Conservation (phyloP, 257 asterid species). For the Thymus quinquecostatus region DNA sequence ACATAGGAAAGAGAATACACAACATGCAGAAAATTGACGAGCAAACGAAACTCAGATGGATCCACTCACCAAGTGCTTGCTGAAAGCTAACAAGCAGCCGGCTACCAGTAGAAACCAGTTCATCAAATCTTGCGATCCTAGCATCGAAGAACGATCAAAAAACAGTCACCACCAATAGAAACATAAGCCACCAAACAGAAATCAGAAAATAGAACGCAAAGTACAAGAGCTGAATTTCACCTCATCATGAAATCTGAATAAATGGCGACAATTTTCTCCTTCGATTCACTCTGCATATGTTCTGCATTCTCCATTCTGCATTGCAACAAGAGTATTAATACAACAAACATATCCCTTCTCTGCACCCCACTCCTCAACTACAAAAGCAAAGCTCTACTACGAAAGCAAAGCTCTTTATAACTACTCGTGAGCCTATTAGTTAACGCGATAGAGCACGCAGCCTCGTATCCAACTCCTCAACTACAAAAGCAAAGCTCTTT, state of each 20-base stretch:
- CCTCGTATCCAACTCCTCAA: background rate
- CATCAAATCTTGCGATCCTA: slow-evolving; percentile 70
- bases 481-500: background rate
- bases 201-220: background rate
- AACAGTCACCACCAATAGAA: background rate
- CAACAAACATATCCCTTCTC: background rate
- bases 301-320: slow-evolving; percentile 55
- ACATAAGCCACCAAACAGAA: background rate
- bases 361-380: background rate
- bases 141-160: background rate
- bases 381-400: no score
- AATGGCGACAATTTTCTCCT: slow-evolving; percentile 35
- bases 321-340: background rate
- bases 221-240: slow-evolving; percentile 30
- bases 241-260: slow-evolving; percentile 71
- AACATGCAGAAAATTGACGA: slow-evolving; percentile 7
- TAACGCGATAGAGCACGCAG: background rate
- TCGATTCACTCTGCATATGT: slow-evolving; percentile 20
- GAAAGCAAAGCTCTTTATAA: background rate
- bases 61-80: slow-evolving; percentile 67
- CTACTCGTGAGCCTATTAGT: background rate
- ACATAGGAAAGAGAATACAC: background rate
- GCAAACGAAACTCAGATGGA: background rate
- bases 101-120: slow-evolving; percentile 57
- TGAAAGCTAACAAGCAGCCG: slow-evolving; percentile 63